Evolutionary conservation across 2,329 filamentous ascomycete genomes (phyloP).

Genomic region (Xylaria sp.): DNA sequence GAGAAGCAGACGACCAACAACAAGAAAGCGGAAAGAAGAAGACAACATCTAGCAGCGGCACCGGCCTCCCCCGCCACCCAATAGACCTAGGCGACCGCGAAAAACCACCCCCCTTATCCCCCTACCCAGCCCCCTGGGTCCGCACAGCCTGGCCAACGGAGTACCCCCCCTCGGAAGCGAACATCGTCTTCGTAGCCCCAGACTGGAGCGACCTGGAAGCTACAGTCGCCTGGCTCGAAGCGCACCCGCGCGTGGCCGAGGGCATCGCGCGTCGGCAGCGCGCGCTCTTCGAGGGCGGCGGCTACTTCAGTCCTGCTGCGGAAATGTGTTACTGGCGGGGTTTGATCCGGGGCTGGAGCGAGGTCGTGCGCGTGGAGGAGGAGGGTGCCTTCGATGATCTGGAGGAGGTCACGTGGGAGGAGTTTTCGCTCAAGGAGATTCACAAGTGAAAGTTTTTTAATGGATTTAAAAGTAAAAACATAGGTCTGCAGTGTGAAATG

Average conservation of each 20-base stretch:
- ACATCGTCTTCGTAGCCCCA: slow-evolving; percentile 60
- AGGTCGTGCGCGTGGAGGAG: slow-evolving; percentile 54
- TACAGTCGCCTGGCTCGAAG: slow-evolving; percentile 59
- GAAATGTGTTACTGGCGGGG: slow-evolving; percentile 66
- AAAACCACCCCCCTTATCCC: slow-evolving; percentile 13
- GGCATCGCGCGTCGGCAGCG: slow-evolving; percentile 62
- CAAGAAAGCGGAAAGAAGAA: not conserved
- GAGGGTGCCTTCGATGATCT: slow-evolving; percentile 51
- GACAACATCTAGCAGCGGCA: not conserved
- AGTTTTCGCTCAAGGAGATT: slow-evolving; percentile 52
- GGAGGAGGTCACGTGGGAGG: slow-evolving; percentile 55
- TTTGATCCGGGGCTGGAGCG: slow-evolving; percentile 60
- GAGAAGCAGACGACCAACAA: not conserved
- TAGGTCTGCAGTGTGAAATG: slow-evolving; percentile 8
- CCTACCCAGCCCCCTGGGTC: slow-evolving; percentile 49
- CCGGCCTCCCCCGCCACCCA: slow-evolving; percentile 32
- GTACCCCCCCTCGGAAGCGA: slow-evolving; percentile 43
- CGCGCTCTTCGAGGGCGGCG: slow-evolving; percentile 55
- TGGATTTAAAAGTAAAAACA: not conserved
- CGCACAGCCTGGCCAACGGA: slow-evolving; percentile 54
- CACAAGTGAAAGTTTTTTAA: slow-evolving; percentile 42
- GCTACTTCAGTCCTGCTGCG: slow-evolving; percentile 62
- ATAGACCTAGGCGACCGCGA: slow-evolving; percentile 27
- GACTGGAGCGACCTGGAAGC: slow-evolving; percentile 64
- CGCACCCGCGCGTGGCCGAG: slow-evolving; percentile 56